These are phyloP conservation scores for Rhazya stricta DNA, from an alignment of 257 asterid species.

Conservation along the genomic window DNA sequence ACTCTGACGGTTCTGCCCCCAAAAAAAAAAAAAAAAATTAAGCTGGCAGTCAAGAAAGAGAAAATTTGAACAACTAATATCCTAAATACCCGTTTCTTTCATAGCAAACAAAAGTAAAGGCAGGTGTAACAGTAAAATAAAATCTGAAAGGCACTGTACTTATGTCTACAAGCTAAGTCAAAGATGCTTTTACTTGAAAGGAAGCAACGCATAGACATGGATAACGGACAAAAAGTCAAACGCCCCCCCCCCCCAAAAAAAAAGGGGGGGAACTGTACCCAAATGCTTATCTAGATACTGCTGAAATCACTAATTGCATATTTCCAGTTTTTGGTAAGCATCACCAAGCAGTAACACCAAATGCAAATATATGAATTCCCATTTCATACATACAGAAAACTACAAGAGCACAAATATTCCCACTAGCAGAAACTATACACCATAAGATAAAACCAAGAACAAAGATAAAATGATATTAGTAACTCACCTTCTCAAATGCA, in stretches of 20 bases:
- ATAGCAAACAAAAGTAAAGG: background rate
- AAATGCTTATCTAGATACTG: background rate
- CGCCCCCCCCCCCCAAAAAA: background rate
- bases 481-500: conserved; percentile 92
- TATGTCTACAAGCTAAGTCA: background rate
- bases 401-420: background rate
- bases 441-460: background rate
- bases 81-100: background rate
- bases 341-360: background rate
- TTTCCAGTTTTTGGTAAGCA: background rate
- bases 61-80: background rate
- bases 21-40: background rate
- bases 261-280: too few relatives aligned
- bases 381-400: background rate
- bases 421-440: background rate
- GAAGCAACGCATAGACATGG: background rate
- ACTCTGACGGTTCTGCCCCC: conserved; percentile 61
- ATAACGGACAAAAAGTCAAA: background rate
- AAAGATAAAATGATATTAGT: background rate
- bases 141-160: background rate
- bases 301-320: background rate
- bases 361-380: background rate
- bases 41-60: background rate
- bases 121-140: background rate
- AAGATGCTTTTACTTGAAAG: background rate